Base-by-base conservation (phyloP, 805 yeast genomes). In the Spathaspora hagerdaliae region DNA sequence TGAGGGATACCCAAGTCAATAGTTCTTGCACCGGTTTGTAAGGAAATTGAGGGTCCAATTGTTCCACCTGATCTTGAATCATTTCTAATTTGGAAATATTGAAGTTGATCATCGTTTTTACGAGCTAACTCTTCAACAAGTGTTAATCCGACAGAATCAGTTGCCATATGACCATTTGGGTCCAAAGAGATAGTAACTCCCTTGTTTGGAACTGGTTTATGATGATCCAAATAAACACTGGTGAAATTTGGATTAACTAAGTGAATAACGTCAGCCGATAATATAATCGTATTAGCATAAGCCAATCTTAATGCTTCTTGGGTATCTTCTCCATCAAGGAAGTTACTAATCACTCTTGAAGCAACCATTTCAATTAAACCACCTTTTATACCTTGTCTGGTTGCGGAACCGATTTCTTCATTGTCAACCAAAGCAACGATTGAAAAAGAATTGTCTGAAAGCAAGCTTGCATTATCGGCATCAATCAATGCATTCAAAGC, bases 51-150 rank as follows among this genome's bases (percentile, higher is more conserved):
- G 19, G 88, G 96, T 0, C 96, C 96, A 59, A 89, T 87, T 27
- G 96, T 87, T 35, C 95, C 95, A 31, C 96, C 96, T 1, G 90
- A 83, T 60, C 94, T 78, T 12, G 87, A 77, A 61, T 83, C 91
- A 66, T 89, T 88, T 64, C 94, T 79, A 61, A 87, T 85, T 59
- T 88, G 96, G 81, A 87, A 87, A 65, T 81, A 82, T 67, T 89
- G 96, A 27, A 88, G 53, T 44, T 69, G 66, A 60, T 85, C 89
- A 42, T 73, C 84, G 49, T 86, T 82, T 43, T 67, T 59, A 47
- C 78, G 69, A 2, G 89, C 96, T 51, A 88, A 60, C 56, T 83
- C 84, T 62, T 85, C 87, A 40, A 81, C 72, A 41, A 89, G 69
- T 0, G 92, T 85, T 15, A 79, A 64, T 13, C 92, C 88, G 39